Evolutionary conservation across 768 basidiomycete genomes (phyloP).

Genomic region (Pisolithus orientalis): DNA sequence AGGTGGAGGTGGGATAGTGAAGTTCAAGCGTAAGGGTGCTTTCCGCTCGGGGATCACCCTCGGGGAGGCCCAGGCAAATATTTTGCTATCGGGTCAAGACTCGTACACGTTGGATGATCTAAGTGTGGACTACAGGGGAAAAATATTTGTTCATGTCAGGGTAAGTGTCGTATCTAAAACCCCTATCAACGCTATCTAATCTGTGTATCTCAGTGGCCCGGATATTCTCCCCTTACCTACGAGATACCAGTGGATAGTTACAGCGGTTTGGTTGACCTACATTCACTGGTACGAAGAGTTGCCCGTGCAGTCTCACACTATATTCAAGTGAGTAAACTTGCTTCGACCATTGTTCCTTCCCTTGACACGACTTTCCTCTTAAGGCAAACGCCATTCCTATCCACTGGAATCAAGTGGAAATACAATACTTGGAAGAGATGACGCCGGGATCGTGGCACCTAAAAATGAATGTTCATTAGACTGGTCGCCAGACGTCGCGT

Average conservation of each 20-base stretch:
- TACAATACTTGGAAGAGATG: conserved; percentile 68
- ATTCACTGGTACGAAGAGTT: conserved; percentile 62
- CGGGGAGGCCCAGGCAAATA: conserved; percentile 61
- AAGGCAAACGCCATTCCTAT: conserved; percentile 68
- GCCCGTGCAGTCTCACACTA: conserved; percentile 70
- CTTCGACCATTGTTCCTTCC: conserved; percentile 2
- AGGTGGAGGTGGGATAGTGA: conserved; percentile 44
- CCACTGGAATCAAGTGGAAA: conserved; percentile 59
- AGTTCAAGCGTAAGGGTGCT: conserved; percentile 70
- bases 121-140: conserved; percentile 53
- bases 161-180: conserved; percentile 31
- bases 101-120: conserved; percentile 59
- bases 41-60: conserved; percentile 61
- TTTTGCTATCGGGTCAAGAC: conserved; percentile 54
- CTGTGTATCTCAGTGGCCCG: conserved; percentile 50
- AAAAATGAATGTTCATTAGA: conserved; percentile 36
- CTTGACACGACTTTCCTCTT: conserved; percentile 7
- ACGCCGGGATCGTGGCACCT: conserved; percentile 69
- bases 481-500: conserved; percentile 5
- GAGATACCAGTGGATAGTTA: conserved; percentile 68
- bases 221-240: conserved; percentile 64
- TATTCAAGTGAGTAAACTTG: conserved; percentile 46
- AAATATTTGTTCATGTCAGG: conserved; percentile 57
- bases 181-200: neutral
- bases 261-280: conserved; percentile 56